A percentile compares a stretch with the other conserved stretches of the same genome.
Conservation (phyloP, 2,329 filamentous ascomycete species). For the Fonsecaea erecta region DNA sequence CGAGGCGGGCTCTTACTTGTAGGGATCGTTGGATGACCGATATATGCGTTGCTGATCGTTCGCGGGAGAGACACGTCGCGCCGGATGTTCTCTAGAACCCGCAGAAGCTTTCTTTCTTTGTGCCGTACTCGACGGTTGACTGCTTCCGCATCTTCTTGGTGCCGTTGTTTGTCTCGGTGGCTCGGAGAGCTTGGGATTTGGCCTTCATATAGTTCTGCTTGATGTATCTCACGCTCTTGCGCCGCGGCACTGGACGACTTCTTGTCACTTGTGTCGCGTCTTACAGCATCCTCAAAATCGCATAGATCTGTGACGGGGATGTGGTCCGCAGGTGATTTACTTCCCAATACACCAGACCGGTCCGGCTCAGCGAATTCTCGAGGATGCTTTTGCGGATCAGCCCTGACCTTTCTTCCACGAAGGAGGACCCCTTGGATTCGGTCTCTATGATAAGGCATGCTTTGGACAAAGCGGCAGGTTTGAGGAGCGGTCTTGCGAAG, state of each 20-base stretch:
- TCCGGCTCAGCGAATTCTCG: constrained; percentile 15
- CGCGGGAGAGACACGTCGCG: constrained; percentile 9
- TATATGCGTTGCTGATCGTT: constrained; percentile 15
- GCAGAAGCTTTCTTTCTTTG: constrained; percentile 10
- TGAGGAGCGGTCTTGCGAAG: constrained; percentile 42
- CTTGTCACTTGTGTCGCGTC: not conserved
- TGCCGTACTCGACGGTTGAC: not conserved
- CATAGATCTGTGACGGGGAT: constrained; percentile 18
- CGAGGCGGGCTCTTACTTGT: not conserved
- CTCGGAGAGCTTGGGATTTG: constrained; percentile 13
- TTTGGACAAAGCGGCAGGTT: constrained; percentile 45
- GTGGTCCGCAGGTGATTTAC: constrained; percentile 31
- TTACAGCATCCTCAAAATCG: constrained; percentile 3
- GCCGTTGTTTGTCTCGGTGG: not conserved
- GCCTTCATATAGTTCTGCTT: constrained; percentile 20
- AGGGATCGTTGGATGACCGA: constrained; percentile 12
- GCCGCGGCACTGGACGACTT: not conserved
- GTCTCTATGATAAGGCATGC: constrained; percentile 48
- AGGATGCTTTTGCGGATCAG: constrained; percentile 33
- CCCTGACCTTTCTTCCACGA: constrained; percentile 41
- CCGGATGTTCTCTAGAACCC: constrained; percentile 9
- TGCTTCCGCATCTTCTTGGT: not conserved
- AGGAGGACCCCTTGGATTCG: constrained; percentile 49
- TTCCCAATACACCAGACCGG: constrained; percentile 28
- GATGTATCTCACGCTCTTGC: constrained; percentile 1